Percentiles rank a stretch among this genome's conserved stretches.
Conservation (phyloP, 2,329 filamentous ascomycete species). For the Aspergillus fructus region DNA sequence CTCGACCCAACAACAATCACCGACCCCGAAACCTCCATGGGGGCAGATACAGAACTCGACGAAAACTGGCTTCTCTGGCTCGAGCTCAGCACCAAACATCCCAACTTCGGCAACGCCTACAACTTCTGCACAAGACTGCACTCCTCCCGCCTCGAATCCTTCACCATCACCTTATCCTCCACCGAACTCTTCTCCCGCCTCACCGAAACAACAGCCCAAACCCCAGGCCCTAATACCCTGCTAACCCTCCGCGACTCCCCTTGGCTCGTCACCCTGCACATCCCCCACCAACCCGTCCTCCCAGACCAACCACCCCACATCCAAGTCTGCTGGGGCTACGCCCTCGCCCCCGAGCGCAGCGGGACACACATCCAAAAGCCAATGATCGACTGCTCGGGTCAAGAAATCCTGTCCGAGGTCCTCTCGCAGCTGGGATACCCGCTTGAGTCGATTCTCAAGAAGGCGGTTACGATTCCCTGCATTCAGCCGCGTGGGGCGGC, state of each 20-base stretch:
- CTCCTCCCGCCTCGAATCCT: conserved; percentile 42
- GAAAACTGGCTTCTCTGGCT: conserved; percentile 46
- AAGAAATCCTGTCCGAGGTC: conserved; percentile 42
- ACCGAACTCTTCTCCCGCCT: conserved; percentile 30
- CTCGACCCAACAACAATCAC: conserved; percentile 16
- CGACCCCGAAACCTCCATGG: neutral
- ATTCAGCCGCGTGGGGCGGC: conserved; percentile 34
- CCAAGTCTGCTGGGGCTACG: conserved; percentile 43
- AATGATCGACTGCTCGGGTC: conserved; percentile 42
- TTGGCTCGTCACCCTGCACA: conserved; percentile 43
- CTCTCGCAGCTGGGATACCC: conserved; percentile 40
- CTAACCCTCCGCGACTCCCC: conserved; percentile 40
- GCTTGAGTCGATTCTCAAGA: conserved; percentile 24
- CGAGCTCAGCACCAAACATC: conserved; percentile 36
- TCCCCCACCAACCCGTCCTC: conserved; percentile 47
- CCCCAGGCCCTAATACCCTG: conserved; percentile 35
- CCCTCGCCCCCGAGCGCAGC: conserved; percentile 34
- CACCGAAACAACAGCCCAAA: conserved; percentile 29
- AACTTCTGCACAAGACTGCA: conserved; percentile 40
- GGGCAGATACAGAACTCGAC: conserved; percentile 26
- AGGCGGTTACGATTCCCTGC: conserved; percentile 37
- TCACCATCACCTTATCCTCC: conserved; percentile 41
- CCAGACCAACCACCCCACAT: conserved; percentile 33
- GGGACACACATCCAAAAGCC: conserved; percentile 42
- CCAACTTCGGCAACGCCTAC: conserved; percentile 40